Conservation (phyloP, 208 protist genomes). For the Trypanosoma mega region DNA sequence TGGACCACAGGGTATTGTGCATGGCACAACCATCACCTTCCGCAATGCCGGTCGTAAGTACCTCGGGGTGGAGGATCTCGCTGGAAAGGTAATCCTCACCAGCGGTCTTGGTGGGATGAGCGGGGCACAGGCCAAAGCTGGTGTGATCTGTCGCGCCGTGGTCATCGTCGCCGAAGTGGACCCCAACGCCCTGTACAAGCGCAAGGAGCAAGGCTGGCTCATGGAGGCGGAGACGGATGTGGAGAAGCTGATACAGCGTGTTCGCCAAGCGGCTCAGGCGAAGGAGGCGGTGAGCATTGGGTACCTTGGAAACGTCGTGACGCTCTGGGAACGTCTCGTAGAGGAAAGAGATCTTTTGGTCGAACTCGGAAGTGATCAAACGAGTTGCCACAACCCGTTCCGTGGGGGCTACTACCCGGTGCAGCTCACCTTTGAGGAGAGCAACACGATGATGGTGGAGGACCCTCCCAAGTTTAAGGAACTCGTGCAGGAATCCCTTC, state of each 20-base stretch:
- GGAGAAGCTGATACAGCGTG: slow-evolving; percentile 37
- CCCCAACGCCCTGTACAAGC: slow-evolving; percentile 56
- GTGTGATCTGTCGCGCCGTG: slow-evolving; percentile 72
- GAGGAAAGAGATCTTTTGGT: slow-evolving; percentile 31
- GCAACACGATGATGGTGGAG: slow-evolving; percentile 78
- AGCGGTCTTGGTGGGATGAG: slow-evolving; percentile 85
- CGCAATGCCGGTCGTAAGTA: slow-evolving; percentile 90
- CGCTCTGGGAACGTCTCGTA: slow-evolving; percentile 80
- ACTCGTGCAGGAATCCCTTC: slow-evolving; percentile 69
- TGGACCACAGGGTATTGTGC: slow-evolving; percentile 89
- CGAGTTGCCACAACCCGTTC: slow-evolving; percentile 89
- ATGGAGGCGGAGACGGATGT: slow-evolving; percentile 43
- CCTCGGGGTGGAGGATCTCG: slow-evolving; percentile 34
- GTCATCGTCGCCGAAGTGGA: slow-evolving; percentile 83
- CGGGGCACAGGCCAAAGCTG: slow-evolving; percentile 85
- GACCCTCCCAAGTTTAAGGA: slow-evolving; percentile 70
- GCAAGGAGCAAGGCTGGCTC: slow-evolving; percentile 82
- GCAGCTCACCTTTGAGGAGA: slow-evolving; percentile 73
- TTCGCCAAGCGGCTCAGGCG: slow-evolving; percentile 37
- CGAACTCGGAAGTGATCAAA: slow-evolving; percentile 89
- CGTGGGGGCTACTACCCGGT: slow-evolving; percentile 91
- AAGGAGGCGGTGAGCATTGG: slow-evolving; percentile 66
- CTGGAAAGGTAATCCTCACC: slow-evolving; percentile 70
- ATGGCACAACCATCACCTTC: slow-evolving; percentile 88
- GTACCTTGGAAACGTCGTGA: slow-evolving; percentile 84